Percentiles rank a stretch among this genome's conserved stretches.
Conservation (phyloP, 2,329 filamentous ascomycete species). For the Apiospora sp. region DNA sequence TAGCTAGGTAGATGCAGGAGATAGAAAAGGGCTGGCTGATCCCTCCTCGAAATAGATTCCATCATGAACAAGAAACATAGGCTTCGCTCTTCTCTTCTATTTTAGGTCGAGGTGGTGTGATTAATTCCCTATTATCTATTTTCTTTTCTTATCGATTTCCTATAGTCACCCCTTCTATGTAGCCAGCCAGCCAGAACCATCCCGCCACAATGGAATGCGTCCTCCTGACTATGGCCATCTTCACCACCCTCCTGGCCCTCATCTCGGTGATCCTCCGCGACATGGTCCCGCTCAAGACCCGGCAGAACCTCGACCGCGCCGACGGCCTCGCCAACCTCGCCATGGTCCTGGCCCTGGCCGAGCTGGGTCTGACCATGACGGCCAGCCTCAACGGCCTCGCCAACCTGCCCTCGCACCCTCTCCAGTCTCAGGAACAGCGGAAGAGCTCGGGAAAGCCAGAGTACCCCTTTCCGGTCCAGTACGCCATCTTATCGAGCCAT, state of each 20-base stretch:
- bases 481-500: conserved; percentile 5
- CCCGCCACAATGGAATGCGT: background rate
- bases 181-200: background rate
- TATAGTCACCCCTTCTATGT: background rate
- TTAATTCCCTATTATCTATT: background rate
- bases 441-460: background rate
- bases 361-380: conserved; percentile 2
- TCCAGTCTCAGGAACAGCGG: background rate
- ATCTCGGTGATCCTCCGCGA: background rate
- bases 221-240: conserved; percentile 5
- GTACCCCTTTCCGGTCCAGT: background rate
- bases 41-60: background rate
- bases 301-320: background rate
- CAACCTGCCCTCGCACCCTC: background rate
- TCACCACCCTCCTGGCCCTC: conserved; percentile 12
- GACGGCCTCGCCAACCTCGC: conserved; percentile 9
- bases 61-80: background rate
- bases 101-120: background rate
- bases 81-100: background rate
- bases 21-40: conserved; percentile 10
- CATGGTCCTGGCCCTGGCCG: conserved; percentile 19
- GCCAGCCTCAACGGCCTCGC: background rate
- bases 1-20: background rate
- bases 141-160: background rate
- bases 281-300: conserved; percentile 12